Evolutionary conservation across 192 early-diverging fungal species (phyloP).

Genomic region (Umbelopsis sp.): DNA sequence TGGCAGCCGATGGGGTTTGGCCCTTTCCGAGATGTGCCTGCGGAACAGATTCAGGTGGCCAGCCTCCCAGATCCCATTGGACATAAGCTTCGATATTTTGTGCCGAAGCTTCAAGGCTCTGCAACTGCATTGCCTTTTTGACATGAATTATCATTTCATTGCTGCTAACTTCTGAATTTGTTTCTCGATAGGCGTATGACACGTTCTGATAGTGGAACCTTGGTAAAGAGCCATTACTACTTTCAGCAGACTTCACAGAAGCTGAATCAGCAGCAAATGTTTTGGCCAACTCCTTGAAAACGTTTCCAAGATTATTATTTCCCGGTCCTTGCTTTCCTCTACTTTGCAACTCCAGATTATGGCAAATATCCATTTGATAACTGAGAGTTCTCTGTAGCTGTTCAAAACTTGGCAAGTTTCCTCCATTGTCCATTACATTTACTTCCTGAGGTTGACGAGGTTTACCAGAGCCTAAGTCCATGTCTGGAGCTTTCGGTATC

Average conservation of each 20-base stretch:
- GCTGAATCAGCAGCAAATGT: conserved; percentile 54
- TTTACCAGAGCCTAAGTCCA: conserved; percentile 38
- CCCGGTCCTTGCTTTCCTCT: conserved; percentile 7
- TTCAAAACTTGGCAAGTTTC: not conserved
- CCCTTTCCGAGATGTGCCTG: conserved; percentile 64
- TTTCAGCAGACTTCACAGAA: conserved; percentile 47
- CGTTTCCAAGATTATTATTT: conserved; percentile 12
- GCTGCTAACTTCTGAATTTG: conserved; percentile 50
- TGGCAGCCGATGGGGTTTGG: conserved; percentile 52
- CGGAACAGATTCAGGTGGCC: conserved; percentile 62
- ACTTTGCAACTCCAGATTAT: conserved; percentile 36
- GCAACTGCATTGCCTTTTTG: conserved; percentile 57
- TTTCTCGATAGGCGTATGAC: conserved; percentile 52
- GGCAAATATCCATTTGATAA: conserved; percentile 39
- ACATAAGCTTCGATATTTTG: conserved; percentile 69
- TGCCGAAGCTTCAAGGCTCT: conserved; percentile 51
- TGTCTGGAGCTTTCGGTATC: conserved; percentile 27
- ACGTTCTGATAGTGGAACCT: conserved; percentile 62
- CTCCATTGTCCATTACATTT: not conserved
- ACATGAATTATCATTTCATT: conserved; percentile 73
- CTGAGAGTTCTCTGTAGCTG: conserved; percentile 30
- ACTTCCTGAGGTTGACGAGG: not conserved
- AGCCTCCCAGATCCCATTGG: conserved; percentile 71
- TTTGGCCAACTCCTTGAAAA: conserved; percentile 65
- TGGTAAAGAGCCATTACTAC: conserved; percentile 39